These are phyloP conservation scores for Trichophyton benhamiae DNA, from an alignment of 2,329 filamentous ascomycete genomes.

Conservation along the genomic window DNA sequence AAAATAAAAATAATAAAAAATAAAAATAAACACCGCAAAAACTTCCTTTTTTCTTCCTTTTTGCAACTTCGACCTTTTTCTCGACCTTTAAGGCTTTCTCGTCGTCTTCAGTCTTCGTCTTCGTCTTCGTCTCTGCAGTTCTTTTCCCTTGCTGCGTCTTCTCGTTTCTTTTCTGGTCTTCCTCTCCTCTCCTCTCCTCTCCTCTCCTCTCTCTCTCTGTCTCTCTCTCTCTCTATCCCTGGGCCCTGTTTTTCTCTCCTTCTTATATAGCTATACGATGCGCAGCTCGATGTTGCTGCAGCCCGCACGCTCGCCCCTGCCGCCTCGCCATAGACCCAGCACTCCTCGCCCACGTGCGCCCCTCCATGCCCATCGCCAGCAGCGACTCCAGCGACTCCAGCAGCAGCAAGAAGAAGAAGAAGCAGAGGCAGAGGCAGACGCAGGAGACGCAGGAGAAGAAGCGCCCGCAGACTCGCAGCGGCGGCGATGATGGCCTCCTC, in stretches of 20 bases:
- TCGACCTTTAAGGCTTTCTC: neutral
- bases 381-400: neutral
- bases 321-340: constrained; percentile 7
- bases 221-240: neutral
- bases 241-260: neutral
- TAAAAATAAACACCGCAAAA: neutral
- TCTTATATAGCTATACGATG: neutral
- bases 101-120: neutral
- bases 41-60: neutral
- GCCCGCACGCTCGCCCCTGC: neutral
- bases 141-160: neutral
- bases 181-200: neutral
- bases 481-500: neutral
- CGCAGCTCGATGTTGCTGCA: constrained; percentile 4
- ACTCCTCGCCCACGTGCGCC: constrained; percentile 14
- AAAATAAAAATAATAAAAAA: neutral
- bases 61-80: neutral
- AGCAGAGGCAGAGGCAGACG: too few relatives aligned
- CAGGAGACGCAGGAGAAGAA: too few relatives aligned
- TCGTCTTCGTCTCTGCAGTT: neutral
- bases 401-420: neutral
- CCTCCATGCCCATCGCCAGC: constrained; percentile 1
- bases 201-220: neutral
- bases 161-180: neutral
- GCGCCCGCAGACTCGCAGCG: neutral